phyloP scores from a whole-genome alignment of 805 yeast species.

The Yarrowia deformans region DNA sequence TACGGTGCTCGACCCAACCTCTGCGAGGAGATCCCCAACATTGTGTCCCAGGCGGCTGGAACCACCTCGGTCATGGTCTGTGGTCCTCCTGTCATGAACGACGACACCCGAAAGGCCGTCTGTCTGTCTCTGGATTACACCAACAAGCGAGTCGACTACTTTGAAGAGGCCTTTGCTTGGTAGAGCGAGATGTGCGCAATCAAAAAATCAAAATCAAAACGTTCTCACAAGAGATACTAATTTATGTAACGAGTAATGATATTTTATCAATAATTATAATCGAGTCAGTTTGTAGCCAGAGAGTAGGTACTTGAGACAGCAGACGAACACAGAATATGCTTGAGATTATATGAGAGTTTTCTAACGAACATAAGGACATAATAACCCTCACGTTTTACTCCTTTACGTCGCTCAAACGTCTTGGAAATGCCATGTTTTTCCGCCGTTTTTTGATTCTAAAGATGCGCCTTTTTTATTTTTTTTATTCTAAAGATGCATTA shows the following conservation, averaged over 20 bases:
- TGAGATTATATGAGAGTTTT: too few relatives aligned
- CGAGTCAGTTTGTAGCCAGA: background rate
- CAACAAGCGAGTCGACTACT: conserved; percentile 63
- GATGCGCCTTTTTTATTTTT: too few relatives aligned
- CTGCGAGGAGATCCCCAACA: conserved; percentile 20
- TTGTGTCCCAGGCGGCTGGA: conserved; percentile 49
- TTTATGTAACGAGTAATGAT: conserved; percentile 17
- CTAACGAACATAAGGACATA: too few relatives aligned
- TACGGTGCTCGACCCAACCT: conserved; percentile 31
- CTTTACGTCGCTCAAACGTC: too few relatives aligned
- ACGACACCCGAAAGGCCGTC: conserved; percentile 60
- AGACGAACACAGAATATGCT: too few relatives aligned
- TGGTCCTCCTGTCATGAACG: conserved; percentile 69
- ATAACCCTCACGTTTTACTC: too few relatives aligned
- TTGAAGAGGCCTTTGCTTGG: conserved; percentile 80
- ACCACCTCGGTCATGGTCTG: conserved; percentile 65
- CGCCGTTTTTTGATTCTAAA: too few relatives aligned
- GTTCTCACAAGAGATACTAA: conserved; percentile 5
- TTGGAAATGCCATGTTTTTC: too few relatives aligned
- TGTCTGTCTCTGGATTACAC: conserved; percentile 53
- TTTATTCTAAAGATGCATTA: too few relatives aligned
- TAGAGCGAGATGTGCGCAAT: conserved; percentile 43
- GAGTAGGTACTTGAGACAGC: too few relatives aligned
- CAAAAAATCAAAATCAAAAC: conserved; percentile 3
- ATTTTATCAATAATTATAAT: background rate